Conservation (phyloP, 495 filamentous ascomycete species). For the Lindgomyces ingoldianus region DNA sequence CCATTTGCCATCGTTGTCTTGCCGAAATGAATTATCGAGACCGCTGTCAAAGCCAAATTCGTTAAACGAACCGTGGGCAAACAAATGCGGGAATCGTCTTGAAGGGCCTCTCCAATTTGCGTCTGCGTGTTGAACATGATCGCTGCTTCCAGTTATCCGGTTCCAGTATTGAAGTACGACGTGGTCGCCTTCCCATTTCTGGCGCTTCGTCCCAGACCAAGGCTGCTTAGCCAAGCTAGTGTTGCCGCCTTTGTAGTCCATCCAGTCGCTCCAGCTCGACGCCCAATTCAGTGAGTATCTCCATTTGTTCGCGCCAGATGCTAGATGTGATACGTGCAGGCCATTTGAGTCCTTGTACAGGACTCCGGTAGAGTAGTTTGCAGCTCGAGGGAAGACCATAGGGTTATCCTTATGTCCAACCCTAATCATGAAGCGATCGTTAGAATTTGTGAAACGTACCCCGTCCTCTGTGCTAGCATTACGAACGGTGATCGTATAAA, state of each 20-base stretch:
- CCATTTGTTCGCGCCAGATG: conserved; percentile 64
- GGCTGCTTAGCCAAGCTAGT: conserved; percentile 49
- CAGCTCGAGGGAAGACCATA: conserved; percentile 57
- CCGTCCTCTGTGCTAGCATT: conserved; percentile 54
- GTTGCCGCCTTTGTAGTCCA: conserved; percentile 53
- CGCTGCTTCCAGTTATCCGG: conserved; percentile 64
- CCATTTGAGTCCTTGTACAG: conserved; percentile 48
- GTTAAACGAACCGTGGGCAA: conserved; percentile 66
- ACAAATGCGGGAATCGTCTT: conserved; percentile 69
- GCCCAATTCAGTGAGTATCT: conserved; percentile 66
- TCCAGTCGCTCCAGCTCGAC: conserved; percentile 62
- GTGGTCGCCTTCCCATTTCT: conserved; percentile 67
- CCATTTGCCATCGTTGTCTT: conserved; percentile 60
- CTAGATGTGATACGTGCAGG: conserved; percentile 59
- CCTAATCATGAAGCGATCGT: conserved; percentile 60
- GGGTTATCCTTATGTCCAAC: conserved; percentile 60
- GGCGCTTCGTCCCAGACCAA: conserved; percentile 64
- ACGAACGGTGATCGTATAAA: conserved; percentile 62
- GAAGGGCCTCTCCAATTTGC: conserved; percentile 44
- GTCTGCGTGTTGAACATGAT: conserved; percentile 66
- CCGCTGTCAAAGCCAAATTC: conserved; percentile 69
- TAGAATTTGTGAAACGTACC: conserved; percentile 49
- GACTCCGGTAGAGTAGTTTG: conserved; percentile 61
- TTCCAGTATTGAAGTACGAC: conserved; percentile 70
- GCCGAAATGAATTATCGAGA: conserved; percentile 56